Conservation (phyloP, 805 yeast species). For the Candida parachauliodes region DNA sequence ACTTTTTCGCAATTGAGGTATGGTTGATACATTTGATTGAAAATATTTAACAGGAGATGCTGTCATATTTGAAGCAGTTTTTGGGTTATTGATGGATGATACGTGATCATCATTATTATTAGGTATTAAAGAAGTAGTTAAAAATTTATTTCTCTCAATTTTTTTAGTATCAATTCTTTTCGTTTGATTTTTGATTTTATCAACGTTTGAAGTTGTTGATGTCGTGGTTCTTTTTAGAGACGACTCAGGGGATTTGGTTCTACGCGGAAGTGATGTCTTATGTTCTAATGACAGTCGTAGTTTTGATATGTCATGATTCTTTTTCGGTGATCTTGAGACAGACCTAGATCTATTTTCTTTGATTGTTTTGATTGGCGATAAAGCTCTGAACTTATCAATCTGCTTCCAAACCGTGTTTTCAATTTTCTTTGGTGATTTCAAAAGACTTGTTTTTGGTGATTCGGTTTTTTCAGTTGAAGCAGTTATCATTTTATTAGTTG, state of each 20-base stretch:
- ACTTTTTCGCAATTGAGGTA: slow-evolving; percentile 3
- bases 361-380: slow-evolving; percentile 5
- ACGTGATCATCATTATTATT: background rate
- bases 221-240: background rate
- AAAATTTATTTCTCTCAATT: slow-evolving; percentile 5
- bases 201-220: slow-evolving; percentile 1
- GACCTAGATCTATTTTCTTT: background rate
- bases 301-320: background rate
- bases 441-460: background rate
- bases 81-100: background rate
- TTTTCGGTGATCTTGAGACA: slow-evolving; percentile 1
- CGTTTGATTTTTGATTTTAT: background rate
- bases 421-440: background rate
- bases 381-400: slow-evolving; percentile 3
- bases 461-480: too few relatives aligned
- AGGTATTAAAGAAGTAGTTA: slow-evolving; percentile 7
- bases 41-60: slow-evolving; percentile 2
- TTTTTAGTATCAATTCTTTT: slow-evolving; percentile 3
- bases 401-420: slow-evolving; percentile 4
- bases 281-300: background rate
- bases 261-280: background rate
- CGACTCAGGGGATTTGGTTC: background rate
- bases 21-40: background rate
- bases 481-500: background rate
- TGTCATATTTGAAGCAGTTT: background rate